phyloP scores from a whole-genome alignment of 371 early-diverging fungal genomes.

The Mortierella sp. region DNA sequence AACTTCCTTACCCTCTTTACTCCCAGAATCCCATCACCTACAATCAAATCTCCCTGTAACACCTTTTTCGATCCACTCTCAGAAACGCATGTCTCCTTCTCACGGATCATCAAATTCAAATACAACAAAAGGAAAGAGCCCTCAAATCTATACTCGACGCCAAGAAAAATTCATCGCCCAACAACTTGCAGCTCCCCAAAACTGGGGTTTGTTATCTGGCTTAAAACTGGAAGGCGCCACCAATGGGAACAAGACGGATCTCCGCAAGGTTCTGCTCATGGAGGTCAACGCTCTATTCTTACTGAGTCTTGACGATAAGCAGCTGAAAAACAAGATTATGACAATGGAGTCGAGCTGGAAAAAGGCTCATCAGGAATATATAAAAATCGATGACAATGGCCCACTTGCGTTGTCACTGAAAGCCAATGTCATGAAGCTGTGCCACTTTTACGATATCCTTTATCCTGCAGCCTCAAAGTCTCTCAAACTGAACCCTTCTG shows the following conservation, averaged over 20 bases:
- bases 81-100: too few relatives aligned
- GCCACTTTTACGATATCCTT: constrained; percentile 1
- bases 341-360: background rate
- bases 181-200: too few relatives aligned
- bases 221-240: too few relatives aligned
- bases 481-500: background rate
- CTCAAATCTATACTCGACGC: too few relatives aligned
- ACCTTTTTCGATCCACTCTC: too few relatives aligned
- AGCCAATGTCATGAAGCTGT: background rate
- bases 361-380: background rate
- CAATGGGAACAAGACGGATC: background rate
- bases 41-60: too few relatives aligned
- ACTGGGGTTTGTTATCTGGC: too few relatives aligned
- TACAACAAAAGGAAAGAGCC: too few relatives aligned
- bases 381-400: background rate
- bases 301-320: background rate
- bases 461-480: background rate
- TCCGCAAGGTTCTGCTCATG: background rate
- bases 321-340: constrained; percentile 1
- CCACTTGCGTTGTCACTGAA: background rate
- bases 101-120: too few relatives aligned
- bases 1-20: too few relatives aligned
- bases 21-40: too few relatives aligned
- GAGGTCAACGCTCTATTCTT: background rate
- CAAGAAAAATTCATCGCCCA: too few relatives aligned